Percentiles rank a stretch among this genome's conserved stretches.
Conservation (phyloP, 805 yeast species). For the Zygosaccharomyces rouxii region DNA sequence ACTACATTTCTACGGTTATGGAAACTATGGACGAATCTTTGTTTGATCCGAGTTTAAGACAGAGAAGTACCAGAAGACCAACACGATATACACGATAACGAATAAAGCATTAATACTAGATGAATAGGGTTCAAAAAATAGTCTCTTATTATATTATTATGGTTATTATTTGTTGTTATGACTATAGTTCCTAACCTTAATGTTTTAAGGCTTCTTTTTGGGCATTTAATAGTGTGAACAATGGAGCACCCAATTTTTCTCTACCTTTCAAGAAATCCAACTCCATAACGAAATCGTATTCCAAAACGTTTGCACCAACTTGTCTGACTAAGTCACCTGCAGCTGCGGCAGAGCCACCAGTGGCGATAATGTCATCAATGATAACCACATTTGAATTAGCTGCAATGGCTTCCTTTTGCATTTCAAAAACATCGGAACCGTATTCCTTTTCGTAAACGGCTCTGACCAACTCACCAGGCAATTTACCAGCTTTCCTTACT, state of each 20-base stretch:
- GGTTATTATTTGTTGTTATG: background rate
- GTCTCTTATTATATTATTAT: background rate
- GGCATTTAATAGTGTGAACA: constrained; percentile 83
- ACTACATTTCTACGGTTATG: constrained; percentile 69
- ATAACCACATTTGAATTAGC: constrained; percentile 76
- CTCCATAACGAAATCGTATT: constrained; percentile 88
- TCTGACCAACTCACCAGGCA: constrained; percentile 76
- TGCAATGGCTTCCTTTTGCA: constrained; percentile 78
- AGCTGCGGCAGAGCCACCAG: constrained; percentile 94
- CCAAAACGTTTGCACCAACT: constrained; percentile 67
- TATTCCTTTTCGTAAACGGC: constrained; percentile 87
- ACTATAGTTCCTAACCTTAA: background rate
- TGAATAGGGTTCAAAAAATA: background rate
- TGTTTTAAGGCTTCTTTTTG: constrained; percentile 53
- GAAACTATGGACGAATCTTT: constrained; percentile 35
- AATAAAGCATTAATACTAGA: background rate
- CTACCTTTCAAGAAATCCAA: constrained; percentile 93
- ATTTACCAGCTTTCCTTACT: constrained; percentile 89
- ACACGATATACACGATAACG: constrained; percentile 27
- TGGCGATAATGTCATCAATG: constrained; percentile 95
- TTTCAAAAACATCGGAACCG: constrained; percentile 84
- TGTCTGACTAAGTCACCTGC: constrained; percentile 79
- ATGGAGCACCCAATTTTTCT: constrained; percentile 77
- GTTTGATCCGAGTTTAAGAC: constrained; percentile 24
- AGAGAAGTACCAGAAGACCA: constrained; percentile 21